Evolutionary conservation across 2,329 filamentous ascomycete species (phyloP), one percentile per base, ranked within the genome.

Genomic region (Aaosphaeria pasadenensis): DNA sequence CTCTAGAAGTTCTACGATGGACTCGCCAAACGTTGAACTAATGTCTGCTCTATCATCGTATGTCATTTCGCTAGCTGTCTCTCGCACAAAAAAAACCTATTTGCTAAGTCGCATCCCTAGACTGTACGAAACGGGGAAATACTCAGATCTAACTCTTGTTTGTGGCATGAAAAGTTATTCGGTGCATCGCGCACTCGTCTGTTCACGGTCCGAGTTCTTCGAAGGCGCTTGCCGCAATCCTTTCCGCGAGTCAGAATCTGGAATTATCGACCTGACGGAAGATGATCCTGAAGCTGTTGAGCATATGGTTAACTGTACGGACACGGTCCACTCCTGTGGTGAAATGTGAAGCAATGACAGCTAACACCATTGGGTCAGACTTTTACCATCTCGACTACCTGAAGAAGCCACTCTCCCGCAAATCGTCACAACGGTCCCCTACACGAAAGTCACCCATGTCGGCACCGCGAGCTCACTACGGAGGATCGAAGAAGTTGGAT

Each of bases 111-210:
- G 42, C 50, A 24, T 24, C 7, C 50, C 49, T 58, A 64, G 72
- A 67, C 58, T 71, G 7, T 65, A 66, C 55, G 59, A 69, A 59
- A 55, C 55, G 32, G 64, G 64, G 49, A 69, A 69, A 58, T 78
- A 76, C 59, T 75, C 74, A 47, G 76, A 78, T 61, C 67, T 78
- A 53, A 77, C 72, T 43, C 70, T 78, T 58, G 64, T 65, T 44
- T 77, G 72, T 66, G 72, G 74, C 49, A 59, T 61, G 49, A 70
- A 69, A 63, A 71, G 69, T 67, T 78, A 74, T 64, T 63, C 62
- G 30, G 74, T 77, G 7, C 76, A 78, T 57, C 70, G 71, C 53
- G 74, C 73, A 5, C 71, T 78, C 39, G 60, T 78, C 42, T 77
- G 75, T 60, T 75, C 75, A 35, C 64, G 76, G 42, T 76, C 73